Evolutionary conservation across 1,284 basidiomycete genomes (phyloP).

Genomic region (Trichosporon sp.): DNA sequence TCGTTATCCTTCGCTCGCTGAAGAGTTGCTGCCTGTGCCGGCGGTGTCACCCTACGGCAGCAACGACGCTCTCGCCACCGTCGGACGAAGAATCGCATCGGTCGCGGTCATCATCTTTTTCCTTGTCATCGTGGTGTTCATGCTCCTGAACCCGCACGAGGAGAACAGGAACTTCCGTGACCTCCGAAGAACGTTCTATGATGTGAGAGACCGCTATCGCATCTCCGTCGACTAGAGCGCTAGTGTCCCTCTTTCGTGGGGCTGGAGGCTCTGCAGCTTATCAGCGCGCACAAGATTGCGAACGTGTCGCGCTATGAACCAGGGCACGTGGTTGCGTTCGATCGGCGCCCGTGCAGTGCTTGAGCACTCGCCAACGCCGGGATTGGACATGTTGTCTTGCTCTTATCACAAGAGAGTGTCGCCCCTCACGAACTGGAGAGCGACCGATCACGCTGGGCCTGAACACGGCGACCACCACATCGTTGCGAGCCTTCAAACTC

Average conservation of each 20-base stretch:
- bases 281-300: not conserved
- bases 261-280: not conserved
- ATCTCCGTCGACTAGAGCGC: not conserved
- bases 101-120: constrained; percentile 43
- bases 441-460: too few species aligned
- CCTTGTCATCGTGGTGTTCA: constrained; percentile 34
- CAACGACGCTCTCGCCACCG: constrained; percentile 12
- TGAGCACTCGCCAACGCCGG: too few species aligned
- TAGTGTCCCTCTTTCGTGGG: not conserved
- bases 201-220: not conserved
- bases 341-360: not conserved
- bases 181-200: constrained; percentile 5
- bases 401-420: too few species aligned
- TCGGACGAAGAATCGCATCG: constrained; percentile 31
- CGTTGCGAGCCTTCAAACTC: too few species aligned
- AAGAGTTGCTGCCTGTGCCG: constrained; percentile 37
- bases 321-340: not conserved
- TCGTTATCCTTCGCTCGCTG: constrained; percentile 25
- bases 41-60: not conserved
- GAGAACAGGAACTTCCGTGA: not conserved
- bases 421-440: too few species aligned
- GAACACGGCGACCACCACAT: too few species aligned
- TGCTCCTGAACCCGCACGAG: constrained; percentile 21
- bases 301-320: not conserved
- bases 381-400: too few species aligned